Evolutionary conservation across 345 rosid genomes (phyloP).

Genomic region (Crucihimalaya himalaica): DNA sequence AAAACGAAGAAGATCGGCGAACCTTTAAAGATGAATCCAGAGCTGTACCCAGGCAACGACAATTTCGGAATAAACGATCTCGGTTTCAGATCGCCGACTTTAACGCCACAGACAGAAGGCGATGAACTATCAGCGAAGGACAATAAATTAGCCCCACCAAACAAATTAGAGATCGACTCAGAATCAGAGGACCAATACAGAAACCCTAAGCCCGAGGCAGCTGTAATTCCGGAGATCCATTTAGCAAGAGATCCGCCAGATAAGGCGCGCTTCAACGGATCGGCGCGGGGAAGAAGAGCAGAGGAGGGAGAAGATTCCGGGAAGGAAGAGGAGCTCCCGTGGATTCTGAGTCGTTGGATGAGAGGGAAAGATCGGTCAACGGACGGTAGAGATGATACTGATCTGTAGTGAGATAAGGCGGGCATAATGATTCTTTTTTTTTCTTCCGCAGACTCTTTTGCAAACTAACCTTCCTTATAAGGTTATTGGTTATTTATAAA

Average conservation of each 20-base stretch:
- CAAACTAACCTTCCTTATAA: not conserved
- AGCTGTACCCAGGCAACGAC: constrained; percentile 61
- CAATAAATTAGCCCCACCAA: constrained; percentile 37
- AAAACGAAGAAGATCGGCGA: not conserved
- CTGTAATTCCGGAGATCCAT: constrained; percentile 57
- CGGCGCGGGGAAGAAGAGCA: constrained; percentile 29
- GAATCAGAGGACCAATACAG: constrained; percentile 49
- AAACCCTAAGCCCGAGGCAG: constrained; percentile 66
- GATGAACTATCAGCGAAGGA: constrained; percentile 57
- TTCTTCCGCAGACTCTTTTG: constrained; percentile 3
- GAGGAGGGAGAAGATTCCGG: constrained; percentile 41
- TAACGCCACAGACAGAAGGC: constrained; percentile 34
- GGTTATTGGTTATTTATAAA: constrained; percentile 18
- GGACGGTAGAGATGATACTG: constrained; percentile 51
- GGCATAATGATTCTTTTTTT: constrained; percentile 39
- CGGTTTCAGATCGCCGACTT: constrained; percentile 35
- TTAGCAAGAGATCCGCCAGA: constrained; percentile 35
- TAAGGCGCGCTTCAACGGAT: constrained; percentile 15
- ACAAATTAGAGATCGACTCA: constrained; percentile 38
- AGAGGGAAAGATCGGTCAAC: constrained; percentile 31
- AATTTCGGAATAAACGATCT: constrained; percentile 51
- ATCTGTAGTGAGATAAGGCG: constrained; percentile 40
- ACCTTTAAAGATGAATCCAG: constrained; percentile 72
- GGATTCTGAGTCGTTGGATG: constrained; percentile 53
- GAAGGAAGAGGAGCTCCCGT: constrained; percentile 45